Base-by-base conservation (phyloP, 2,329 filamentous ascomycete species). In the Colletotrichum incanum region DNA sequence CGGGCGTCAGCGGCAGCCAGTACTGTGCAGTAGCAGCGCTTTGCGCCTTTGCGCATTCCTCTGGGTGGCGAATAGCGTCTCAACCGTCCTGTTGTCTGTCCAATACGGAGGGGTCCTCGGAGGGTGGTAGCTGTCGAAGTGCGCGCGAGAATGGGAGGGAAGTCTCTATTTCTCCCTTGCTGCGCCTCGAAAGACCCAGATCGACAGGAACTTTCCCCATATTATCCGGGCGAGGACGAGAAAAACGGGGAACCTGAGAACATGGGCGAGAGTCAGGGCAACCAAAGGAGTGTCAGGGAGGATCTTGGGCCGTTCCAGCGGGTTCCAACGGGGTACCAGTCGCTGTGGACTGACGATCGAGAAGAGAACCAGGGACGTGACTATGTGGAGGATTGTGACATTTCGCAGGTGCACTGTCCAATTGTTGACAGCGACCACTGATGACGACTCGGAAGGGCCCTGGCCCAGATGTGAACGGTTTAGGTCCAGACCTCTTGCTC, bases 151-250 rank as follows among this genome's bases (percentile, higher is more conserved):
- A 62, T 60, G 65, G 45, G 47, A 34, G 61, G 61, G 41, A 50
- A 52, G 41, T 61, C 55, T 41, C 47, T 45, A 7, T 11, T 14
- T 52, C 60, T 63, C 60, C 60, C 65, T 70, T 72, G 70, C 70
- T 72, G 70, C 65, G 70, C 70, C 65, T 61, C 70, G 28, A 55
- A 69, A 64, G 65, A 72, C 65, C 65, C 60, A 70, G 70, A 72
- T 72, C 70, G 52, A 60, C 60, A 65, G 55, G 70, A 70, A 60
- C 59, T 54, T 49, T 55, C n/a, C 63, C n/a, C 65, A 31, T 11
- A 61, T 65, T 45, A 60, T 59, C 54, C 54, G 47, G 70, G 23
- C 54, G 52, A 72, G 65, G 54, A 64, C 54, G 59, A 71, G 67
- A 55, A 71, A 60, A 61, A 63, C 55, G 55, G 67, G 67, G 14